These are phyloP conservation scores for Aplosporella prunicola DNA, from an alignment of 2,329 filamentous ascomycete genomes.

Conservation along the genomic window DNA sequence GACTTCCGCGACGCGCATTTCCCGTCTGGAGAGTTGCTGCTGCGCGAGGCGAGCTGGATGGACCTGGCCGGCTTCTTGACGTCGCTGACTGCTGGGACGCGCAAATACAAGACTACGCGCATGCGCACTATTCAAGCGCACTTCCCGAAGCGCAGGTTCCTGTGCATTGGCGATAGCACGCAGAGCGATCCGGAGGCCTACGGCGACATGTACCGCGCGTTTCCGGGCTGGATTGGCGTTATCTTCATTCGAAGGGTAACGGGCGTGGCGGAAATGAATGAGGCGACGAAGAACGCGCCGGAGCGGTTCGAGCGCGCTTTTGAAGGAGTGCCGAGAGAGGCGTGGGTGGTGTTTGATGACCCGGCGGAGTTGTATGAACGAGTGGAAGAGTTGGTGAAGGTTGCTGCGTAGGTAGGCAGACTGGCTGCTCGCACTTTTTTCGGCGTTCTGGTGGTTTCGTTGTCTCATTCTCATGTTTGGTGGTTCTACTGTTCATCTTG, in stretches of 20 bases:
- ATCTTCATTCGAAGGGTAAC: conserved; percentile 81
- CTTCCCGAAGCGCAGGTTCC: conserved; percentile 69
- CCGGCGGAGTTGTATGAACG: conserved; percentile 52
- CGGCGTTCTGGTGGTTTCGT: too few species aligned
- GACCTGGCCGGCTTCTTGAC: conserved; percentile 70
- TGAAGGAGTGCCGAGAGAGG: conserved; percentile 54
- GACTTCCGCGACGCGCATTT: conserved; percentile 63
- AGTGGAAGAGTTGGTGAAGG: conserved; percentile 20
- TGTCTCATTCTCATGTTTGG: too few species aligned
- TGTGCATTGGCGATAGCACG: conserved; percentile 83
- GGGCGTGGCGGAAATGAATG: conserved; percentile 63
- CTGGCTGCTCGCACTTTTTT: too few species aligned
- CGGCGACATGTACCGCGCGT: conserved; percentile 61
- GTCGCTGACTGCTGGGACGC: conserved; percentile 68
- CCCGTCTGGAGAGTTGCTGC: conserved; percentile 68
- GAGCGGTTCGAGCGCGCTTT: conserved; percentile 79
- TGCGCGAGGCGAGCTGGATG: conserved; percentile 81
- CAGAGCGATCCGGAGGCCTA: conserved; percentile 89
- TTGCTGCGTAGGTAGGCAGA: too few species aligned
- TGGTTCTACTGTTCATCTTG: too few species aligned
- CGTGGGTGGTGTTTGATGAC: conserved; percentile 78
- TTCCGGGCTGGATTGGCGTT: conserved; percentile 67
- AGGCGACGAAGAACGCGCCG: conserved; percentile 58
- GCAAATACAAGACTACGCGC: conserved; percentile 75
- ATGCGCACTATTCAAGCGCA: conserved; percentile 69